Conservation (phyloP, 805 yeast species). For the Lipomyces spencermartinsiae region DNA sequence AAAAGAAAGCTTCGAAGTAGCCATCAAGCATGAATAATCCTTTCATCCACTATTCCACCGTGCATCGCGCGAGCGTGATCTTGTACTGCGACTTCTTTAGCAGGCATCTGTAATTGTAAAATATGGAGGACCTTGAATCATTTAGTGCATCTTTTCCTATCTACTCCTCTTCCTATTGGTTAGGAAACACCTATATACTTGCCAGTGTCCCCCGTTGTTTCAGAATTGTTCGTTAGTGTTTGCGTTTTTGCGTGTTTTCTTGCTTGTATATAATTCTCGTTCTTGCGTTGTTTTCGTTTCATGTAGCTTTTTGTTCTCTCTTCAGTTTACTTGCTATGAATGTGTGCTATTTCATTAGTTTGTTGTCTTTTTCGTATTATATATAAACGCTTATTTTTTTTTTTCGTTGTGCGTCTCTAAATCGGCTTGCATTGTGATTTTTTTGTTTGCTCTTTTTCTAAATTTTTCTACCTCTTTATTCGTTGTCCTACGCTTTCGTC, state of each 20-base stretch:
- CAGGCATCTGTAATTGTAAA: slow-evolving; percentile 1
- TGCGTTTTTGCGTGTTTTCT: slow-evolving; percentile 5
- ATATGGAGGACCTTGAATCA: neutral
- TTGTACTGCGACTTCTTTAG: neutral
- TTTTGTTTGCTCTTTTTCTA: neutral
- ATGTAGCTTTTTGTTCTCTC: neutral
- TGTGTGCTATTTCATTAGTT: neutral
- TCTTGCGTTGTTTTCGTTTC: slow-evolving; percentile 8
- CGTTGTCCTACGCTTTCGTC: neutral
- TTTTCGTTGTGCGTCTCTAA: neutral
- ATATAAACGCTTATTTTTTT: neutral
- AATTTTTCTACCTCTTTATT: neutral
- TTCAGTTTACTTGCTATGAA: neutral
- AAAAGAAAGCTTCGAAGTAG: slow-evolving; percentile 32
- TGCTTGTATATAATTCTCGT: slow-evolving; percentile 6
- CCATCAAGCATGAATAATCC: neutral
- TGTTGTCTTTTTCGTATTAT: neutral
- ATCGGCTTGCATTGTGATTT: slow-evolving; percentile 3
- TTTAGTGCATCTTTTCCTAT: slow-evolving; percentile 1
- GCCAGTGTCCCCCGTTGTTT: neutral
- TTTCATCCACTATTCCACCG: neutral
- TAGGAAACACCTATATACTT: slow-evolving; percentile 13
- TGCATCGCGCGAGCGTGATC: neutral
- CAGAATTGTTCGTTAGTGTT: neutral
- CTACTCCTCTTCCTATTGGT: slow-evolving; percentile 11